Conservation (phyloP, 805 yeast genomes). For the Dipodascopsis uninucleata region DNA sequence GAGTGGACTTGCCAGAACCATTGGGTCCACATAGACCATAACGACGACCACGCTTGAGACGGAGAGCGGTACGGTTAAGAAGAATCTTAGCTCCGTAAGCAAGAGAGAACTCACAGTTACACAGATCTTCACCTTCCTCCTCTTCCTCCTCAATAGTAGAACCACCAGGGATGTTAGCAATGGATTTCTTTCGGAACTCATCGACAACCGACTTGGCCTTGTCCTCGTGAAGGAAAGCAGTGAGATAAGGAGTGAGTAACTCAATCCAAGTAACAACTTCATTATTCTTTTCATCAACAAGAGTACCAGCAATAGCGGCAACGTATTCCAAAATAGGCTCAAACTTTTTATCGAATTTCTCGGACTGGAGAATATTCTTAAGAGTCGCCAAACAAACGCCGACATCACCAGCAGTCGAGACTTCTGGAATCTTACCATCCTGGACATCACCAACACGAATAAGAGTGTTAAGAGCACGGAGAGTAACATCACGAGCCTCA, state of each 20-base stretch:
- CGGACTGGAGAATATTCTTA: slow-evolving; percentile 63
- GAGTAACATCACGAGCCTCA: slow-evolving; percentile 98
- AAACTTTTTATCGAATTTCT: slow-evolving; percentile 67
- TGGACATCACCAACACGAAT: slow-evolving; percentile 98
- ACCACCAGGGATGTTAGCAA: slow-evolving; percentile 96
- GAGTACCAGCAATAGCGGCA: slow-evolving; percentile 97
- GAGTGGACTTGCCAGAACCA: slow-evolving; percentile 99
- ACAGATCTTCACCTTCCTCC: slow-evolving; percentile 98
- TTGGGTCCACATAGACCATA: slow-evolving; percentile 99
- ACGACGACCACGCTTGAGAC: slow-evolving; percentile 98
- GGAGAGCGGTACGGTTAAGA: slow-evolving; percentile 98
- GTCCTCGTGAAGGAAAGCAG: slow-evolving; percentile 91
- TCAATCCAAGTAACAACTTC: slow-evolving; percentile 90
- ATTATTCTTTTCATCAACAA: slow-evolving; percentile 95
- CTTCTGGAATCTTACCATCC: slow-evolving; percentile 89
- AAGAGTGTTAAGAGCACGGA: slow-evolving; percentile 93
- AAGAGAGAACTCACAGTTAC: slow-evolving; percentile 99
- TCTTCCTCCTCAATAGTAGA: slow-evolving; percentile 86
- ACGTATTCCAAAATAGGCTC: slow-evolving; percentile 71
- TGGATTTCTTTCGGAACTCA: slow-evolving; percentile 91
- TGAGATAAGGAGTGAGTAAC: slow-evolving; percentile 87
- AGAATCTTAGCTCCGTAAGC: slow-evolving; percentile 99
- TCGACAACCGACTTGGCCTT: slow-evolving; percentile 87
- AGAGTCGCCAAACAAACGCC: slow-evolving; percentile 80
- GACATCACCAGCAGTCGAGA: slow-evolving; percentile 98